Conservation (phyloP, 305 asterid species). For the Fraxinus ornus region DNA sequence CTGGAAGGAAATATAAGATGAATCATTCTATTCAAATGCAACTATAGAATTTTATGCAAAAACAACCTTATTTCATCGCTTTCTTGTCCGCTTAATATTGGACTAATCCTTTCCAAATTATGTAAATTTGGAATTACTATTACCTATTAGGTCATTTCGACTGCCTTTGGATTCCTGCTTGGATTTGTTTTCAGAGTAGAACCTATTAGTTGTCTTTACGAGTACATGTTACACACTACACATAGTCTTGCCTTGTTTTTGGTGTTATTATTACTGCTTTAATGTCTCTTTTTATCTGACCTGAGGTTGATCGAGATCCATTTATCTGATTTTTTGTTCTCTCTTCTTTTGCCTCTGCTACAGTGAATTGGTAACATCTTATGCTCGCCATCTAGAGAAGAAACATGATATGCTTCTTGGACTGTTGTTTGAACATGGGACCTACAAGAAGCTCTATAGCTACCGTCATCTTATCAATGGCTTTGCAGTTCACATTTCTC, state of each 20-base stretch:
- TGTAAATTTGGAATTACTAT: background rate
- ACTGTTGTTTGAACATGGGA: slow-evolving; percentile 70
- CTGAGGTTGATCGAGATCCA: background rate
- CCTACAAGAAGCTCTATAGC: slow-evolving; percentile 60
- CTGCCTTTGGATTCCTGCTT: background rate
- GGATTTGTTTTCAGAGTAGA: background rate
- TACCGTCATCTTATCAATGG: slow-evolving; percentile 65
- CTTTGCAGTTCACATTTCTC: slow-evolving; percentile 55
- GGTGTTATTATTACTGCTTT: background rate
- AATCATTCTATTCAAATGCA: background rate
- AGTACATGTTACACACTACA: background rate
- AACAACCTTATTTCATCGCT: background rate
- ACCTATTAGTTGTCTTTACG: background rate
- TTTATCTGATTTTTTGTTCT: background rate
- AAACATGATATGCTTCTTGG: slow-evolving; percentile 95
- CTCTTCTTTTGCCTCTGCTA: slow-evolving; percentile 25
- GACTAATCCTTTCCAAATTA: background rate
- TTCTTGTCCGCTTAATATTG: background rate
- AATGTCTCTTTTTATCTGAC: background rate
- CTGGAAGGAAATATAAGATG: background rate
- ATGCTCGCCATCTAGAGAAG: slow-evolving; percentile 76
- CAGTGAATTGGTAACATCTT: slow-evolving; percentile 74
- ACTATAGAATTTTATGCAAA: background rate
- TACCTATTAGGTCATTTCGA: background rate
- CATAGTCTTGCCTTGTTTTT: background rate